phyloP scores from a whole-genome alignment of 805 yeast species.

The Wickerhamiella sergipiensis region DNA sequence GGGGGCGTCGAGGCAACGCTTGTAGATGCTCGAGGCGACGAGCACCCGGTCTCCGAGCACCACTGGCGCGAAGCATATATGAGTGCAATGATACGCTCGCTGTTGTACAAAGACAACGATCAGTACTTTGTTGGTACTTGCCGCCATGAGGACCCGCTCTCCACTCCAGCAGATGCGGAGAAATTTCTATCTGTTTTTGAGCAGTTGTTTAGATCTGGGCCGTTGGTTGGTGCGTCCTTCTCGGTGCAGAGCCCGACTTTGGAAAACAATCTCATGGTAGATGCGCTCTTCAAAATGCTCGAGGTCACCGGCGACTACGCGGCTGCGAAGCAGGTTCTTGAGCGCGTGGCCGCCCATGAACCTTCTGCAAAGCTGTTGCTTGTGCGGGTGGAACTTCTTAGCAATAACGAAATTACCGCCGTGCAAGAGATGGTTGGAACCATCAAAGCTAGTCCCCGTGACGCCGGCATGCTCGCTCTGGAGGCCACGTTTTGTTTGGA shows the following conservation, averaged over 20 bases:
- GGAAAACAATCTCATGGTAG: conserved; percentile 56
- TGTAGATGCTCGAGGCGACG: conserved; percentile 26
- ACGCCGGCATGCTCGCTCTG: conserved; percentile 42
- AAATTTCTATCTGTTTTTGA: conserved; percentile 54
- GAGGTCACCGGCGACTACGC: conserved; percentile 52
- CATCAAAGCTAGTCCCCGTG: conserved; percentile 34
- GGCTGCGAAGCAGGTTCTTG: conserved; percentile 45
- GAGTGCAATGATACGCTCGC: conserved; percentile 60
- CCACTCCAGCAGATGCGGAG: conserved; percentile 33
- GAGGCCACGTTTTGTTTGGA: conserved; percentile 52
- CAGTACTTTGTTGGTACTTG: conserved; percentile 68
- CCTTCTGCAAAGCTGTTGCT: conserved; percentile 40
- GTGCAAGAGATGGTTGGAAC: conserved; percentile 31
- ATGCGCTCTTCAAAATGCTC: conserved; percentile 53
- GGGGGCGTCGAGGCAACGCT: conserved; percentile 30
- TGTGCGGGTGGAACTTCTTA: conserved; percentile 29
- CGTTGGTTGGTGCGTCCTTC: conserved; percentile 49
- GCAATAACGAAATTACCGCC: conserved; percentile 36
- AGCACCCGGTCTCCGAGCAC: conserved; percentile 25
- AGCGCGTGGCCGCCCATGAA: conserved; percentile 37
- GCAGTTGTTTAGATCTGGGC: conserved; percentile 50
- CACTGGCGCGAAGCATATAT: conserved; percentile 39
- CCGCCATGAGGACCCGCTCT: conserved; percentile 67
- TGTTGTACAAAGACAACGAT: conserved; percentile 70
- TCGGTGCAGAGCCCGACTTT: conserved; percentile 57